phyloP scores from a whole-genome alignment of 2,329 filamentous ascomycete genomes.

The Onygena corvina region DNA sequence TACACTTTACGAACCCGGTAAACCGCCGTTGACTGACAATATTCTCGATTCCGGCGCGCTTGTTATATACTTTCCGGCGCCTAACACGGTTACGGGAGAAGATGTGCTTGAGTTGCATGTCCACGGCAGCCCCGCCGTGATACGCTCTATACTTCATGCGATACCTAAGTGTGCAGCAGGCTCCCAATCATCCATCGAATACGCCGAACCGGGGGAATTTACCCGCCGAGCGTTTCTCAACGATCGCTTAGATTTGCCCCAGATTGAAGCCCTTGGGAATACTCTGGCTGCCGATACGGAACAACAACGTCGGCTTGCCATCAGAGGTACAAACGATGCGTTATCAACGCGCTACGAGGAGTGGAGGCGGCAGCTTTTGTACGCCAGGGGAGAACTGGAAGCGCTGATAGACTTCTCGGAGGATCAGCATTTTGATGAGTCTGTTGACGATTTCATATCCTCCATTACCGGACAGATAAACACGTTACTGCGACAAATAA shows the following conservation, averaged over 20 bases:
- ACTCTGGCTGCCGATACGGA: constrained; percentile 62
- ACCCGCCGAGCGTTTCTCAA: constrained; percentile 86
- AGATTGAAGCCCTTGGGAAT: constrained; percentile 57
- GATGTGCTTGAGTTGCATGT: constrained; percentile 86
- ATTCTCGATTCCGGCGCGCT: constrained; percentile 66
- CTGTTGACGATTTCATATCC: constrained; percentile 56
- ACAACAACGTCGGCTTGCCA: constrained; percentile 77
- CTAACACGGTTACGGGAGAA: constrained; percentile 79
- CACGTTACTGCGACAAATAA: constrained; percentile 50
- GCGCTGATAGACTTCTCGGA: constrained; percentile 95
- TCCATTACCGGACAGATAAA: constrained; percentile 57
- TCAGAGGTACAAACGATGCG: constrained; percentile 59
- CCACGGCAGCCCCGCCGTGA: constrained; percentile 82
- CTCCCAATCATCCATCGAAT: constrained; percentile 46
- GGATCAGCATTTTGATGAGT: constrained; percentile 93
- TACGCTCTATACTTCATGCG: constrained; percentile 70
- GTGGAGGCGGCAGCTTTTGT: constrained; percentile 66
- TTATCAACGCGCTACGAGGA: constrained; percentile 65
- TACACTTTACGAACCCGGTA: constrained; percentile 52
- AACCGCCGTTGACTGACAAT: constrained; percentile 27
- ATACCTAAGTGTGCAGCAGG: constrained; percentile 42
- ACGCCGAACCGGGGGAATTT: constrained; percentile 92
- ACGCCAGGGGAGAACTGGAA: constrained; percentile 81
- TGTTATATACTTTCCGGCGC: constrained; percentile 68
- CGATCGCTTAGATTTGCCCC: constrained; percentile 69